These are phyloP conservation scores for Calonectria crousiana DNA, from an alignment of 2,329 filamentous ascomycete species.

Conservation along the genomic window DNA sequence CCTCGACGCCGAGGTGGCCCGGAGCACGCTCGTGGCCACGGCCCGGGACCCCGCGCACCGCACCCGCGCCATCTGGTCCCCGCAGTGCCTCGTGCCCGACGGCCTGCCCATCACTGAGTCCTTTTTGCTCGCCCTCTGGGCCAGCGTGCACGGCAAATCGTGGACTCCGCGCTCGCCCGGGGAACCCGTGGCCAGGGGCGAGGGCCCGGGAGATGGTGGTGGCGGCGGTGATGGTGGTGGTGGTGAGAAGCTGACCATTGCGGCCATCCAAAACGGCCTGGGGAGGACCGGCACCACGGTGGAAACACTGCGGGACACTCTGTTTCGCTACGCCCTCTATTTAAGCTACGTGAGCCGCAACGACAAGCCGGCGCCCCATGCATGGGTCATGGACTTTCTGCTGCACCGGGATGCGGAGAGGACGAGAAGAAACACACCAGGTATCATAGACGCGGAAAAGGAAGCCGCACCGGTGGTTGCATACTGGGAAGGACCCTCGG, in stretches of 20 bases:
- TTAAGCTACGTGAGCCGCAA: conserved; percentile 48
- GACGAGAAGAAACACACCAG: neutral
- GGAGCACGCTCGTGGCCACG: conserved; percentile 36
- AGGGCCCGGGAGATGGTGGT: neutral
- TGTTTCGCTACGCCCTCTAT: conserved; percentile 53
- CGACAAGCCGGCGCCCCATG: conserved; percentile 43
- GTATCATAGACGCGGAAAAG: neutral
- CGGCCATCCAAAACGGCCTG: conserved; percentile 35
- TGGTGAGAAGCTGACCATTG: conserved; percentile 22
- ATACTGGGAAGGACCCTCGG: conserved; percentile 3
- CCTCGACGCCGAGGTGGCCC: conserved; percentile 43
- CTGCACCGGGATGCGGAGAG: conserved; percentile 14
- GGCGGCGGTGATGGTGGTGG: neutral
- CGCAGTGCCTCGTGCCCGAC: conserved; percentile 48
- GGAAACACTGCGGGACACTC: conserved; percentile 38
- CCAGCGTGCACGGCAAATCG: conserved; percentile 43
- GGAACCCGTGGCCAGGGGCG: too few species aligned
- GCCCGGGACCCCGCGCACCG: conserved; percentile 40
- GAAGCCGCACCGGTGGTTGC: conserved; percentile 1
- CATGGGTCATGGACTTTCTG: conserved; percentile 47
- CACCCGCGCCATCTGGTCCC: conserved; percentile 50
- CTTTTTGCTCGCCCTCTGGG: conserved; percentile 49
- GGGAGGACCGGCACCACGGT: conserved; percentile 40
- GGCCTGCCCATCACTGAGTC: conserved; percentile 45
- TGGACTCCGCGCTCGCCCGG: conserved; percentile 26